Percentiles rank a stretch among this genome's conserved stretches.
Evolutionary conservation across 371 early-diverging fungal species (phyloP).

Genomic region (Mortierella sp.): DNA sequence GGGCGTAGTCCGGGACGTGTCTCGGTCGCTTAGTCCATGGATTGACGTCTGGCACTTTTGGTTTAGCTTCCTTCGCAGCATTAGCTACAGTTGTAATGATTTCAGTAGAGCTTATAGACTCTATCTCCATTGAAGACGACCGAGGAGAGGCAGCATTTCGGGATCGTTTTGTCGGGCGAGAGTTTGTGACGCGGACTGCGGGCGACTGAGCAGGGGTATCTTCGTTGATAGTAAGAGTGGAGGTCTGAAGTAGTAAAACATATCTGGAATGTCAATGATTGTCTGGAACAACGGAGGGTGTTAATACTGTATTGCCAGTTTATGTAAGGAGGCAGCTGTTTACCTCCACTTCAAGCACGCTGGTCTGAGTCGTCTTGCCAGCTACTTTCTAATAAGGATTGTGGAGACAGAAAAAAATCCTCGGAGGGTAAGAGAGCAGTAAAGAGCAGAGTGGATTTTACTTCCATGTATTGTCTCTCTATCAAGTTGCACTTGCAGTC

Average conservation of each 20-base stretch:
- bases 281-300: no score
- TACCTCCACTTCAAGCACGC: conserved; percentile 11
- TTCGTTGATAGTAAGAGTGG: neutral
- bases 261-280: no score
- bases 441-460: neutral
- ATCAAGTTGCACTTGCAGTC: neutral
- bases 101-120: neutral
- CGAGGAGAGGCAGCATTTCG: neutral
- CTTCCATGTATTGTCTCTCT: no score
- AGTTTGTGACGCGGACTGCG: neutral
- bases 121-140: conserved; percentile 7
- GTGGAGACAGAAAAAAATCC: neutral
- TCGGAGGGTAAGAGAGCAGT: neutral
- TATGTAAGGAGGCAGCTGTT: no score
- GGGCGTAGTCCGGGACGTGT: conserved; percentile 26
- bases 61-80: conserved; percentile 6
- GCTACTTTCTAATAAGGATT: neutral
- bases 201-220: neutral
- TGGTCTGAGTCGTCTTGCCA: neutral
- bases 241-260: neutral
- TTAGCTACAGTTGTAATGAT: neutral
- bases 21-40: conserved; percentile 40
- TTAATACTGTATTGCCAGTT: neutral
- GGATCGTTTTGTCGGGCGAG: neutral
- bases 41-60: conserved; percentile 23